These are phyloP conservation scores for Pythium sukuiense DNA, from an alignment of 352 stramenopile species.

Conservation along the genomic window DNA sequence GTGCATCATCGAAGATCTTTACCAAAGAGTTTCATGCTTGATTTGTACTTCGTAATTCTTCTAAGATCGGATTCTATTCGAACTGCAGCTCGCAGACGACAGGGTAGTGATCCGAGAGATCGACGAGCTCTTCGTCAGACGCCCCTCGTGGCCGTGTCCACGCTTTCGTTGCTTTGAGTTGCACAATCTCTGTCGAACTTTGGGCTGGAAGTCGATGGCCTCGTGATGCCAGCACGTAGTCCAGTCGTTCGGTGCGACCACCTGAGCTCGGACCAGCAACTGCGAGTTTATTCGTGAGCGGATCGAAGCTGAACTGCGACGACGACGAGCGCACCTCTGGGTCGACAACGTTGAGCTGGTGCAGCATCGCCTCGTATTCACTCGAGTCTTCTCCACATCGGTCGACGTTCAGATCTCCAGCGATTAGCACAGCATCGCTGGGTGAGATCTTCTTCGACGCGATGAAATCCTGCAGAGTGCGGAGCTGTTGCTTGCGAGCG, in stretches of 20 bases:
- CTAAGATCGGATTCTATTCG: background rate
- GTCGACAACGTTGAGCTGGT: constrained; percentile 38
- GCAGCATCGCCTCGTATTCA: constrained; percentile 59
- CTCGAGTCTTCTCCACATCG: constrained; percentile 16
- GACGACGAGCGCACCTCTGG: constrained; percentile 33
- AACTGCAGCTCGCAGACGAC: constrained; percentile 55
- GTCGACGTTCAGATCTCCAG: constrained; percentile 69
- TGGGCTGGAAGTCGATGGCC: constrained; percentile 35
- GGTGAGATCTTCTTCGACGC: constrained; percentile 44
- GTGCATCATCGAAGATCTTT: too few relatives aligned
- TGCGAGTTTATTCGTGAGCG: constrained; percentile 55
- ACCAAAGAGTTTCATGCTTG: too few relatives aligned
- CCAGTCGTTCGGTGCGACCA: constrained; percentile 53
- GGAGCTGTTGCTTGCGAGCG: constrained; percentile 44
- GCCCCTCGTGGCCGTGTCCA: constrained; percentile 28
- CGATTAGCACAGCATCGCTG: constrained; percentile 52
- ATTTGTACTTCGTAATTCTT: too few relatives aligned
- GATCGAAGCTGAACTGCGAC: constrained; percentile 62
- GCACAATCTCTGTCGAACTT: constrained; percentile 41
- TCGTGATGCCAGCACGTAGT: constrained; percentile 56
- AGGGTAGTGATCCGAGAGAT: constrained; percentile 74
- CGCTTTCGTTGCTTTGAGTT: constrained; percentile 50
- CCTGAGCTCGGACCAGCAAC: constrained; percentile 58
- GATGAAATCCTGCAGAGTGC: constrained; percentile 47
- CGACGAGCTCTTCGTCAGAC: constrained; percentile 38